A percentile compares a stretch with the other conserved stretches of the same genome.
These are phyloP conservation scores for Populus hybrid DNA, from an alignment of 441 rosid species.

Conservation along the genomic window DNA sequence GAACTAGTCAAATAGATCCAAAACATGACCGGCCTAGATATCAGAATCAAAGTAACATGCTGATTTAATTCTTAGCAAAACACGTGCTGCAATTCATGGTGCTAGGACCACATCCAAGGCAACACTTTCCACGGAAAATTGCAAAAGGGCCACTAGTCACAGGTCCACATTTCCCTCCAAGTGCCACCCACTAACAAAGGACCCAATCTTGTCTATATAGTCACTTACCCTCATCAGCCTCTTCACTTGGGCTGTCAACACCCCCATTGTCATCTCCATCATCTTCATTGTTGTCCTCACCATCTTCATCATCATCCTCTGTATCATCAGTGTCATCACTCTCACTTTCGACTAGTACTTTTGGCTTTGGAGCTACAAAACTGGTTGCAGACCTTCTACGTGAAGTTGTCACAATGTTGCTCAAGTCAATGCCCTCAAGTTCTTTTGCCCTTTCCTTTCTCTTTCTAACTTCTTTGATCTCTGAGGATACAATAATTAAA, in stretches of 20 bases:
- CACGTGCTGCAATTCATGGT: background rate
- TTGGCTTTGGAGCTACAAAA: conserved; percentile 68
- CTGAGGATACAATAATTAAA: conserved; percentile 32
- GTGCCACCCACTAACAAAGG: conserved; percentile 6
- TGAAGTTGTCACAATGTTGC: conserved; percentile 80
- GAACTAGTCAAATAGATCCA: background rate
- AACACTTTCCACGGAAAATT: background rate
- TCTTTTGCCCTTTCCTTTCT: conserved; percentile 74
- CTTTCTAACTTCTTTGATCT: conserved; percentile 78
- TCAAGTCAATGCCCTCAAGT: conserved; percentile 85
- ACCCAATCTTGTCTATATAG: background rate
- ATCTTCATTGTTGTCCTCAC: conserved; percentile 28
- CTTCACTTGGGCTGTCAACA: conserved; percentile 48
- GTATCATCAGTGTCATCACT: conserved; percentile 31
- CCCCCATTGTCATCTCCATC: conserved; percentile 29
- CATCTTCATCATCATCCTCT: conserved; percentile 27
- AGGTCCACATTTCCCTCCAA: background rate
- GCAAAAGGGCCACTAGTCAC: background rate
- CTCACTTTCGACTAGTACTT: conserved; percentile 46
- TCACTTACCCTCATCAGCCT: conserved; percentile 41
- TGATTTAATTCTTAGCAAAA: background rate
- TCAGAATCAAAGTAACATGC: background rate
- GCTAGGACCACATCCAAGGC: background rate
- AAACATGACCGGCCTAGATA: background rate
- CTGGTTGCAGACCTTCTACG: conserved; percentile 74